Conservation (phyloP, 2,329 filamentous ascomycete species). For the Lecanicillium sp. region DNA sequence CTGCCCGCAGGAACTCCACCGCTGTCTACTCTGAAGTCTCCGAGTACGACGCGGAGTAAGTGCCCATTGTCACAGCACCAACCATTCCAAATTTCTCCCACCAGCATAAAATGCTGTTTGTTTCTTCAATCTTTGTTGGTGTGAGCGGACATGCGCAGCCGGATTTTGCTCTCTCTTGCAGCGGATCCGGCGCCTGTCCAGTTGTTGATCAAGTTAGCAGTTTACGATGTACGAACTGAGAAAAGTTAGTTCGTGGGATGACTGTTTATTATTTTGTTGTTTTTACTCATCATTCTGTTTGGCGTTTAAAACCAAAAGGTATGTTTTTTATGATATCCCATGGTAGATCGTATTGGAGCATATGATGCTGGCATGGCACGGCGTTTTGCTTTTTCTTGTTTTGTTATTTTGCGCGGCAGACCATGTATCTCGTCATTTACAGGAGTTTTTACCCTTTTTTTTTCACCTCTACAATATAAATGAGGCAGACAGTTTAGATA, state of each 20-base stretch:
- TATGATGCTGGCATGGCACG: constrained; percentile 4
- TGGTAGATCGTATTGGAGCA: constrained; percentile 8
- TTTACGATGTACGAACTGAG: not conserved
- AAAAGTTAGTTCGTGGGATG: constrained; percentile 2
- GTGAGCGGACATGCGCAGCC: no score
- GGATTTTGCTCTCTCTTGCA: no score
- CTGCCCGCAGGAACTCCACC: constrained; percentile 12
- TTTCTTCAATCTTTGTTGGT: no score
- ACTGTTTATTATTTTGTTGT: not conserved
- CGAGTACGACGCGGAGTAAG: constrained; percentile 7
- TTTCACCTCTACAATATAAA: constrained; percentile 4
- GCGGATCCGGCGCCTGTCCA: not conserved
- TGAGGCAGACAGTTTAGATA: constrained; percentile 9
- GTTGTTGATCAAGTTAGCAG: constrained; percentile 6
- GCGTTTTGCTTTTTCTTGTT: constrained; percentile 4
- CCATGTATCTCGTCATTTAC: constrained; percentile 5
- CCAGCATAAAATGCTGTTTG: no score
- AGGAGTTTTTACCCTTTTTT: no score
- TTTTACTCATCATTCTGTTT: not conserved
- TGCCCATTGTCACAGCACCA: not conserved
- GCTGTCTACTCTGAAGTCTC: constrained; percentile 21
- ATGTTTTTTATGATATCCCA: constrained; percentile 5
- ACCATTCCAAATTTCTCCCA: no score
- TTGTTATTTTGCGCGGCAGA: constrained; percentile 1
- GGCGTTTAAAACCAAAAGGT: constrained; percentile 1